phyloP scores from a whole-genome alignment of 2,329 filamentous ascomycete genomes.

The Alternaria rosae region DNA sequence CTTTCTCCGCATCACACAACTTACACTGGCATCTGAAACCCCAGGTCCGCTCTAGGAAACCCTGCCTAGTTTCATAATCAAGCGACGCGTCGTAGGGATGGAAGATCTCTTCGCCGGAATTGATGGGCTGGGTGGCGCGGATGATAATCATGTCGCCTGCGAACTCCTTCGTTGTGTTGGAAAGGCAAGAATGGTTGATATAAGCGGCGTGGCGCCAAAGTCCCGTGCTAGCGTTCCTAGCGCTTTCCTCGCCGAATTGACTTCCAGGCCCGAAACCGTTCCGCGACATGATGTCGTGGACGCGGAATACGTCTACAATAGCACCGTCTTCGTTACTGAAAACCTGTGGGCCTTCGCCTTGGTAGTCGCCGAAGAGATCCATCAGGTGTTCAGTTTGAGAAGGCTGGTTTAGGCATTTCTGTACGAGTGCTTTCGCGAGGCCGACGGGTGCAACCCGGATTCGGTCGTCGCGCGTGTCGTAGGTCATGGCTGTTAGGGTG shows the following conservation, averaged over 20 bases:
- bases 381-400: conserved; percentile 45
- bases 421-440: conserved; percentile 42
- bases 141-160: conserved; percentile 52
- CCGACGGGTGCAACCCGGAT: conserved; percentile 35
- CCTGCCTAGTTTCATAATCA: conserved; percentile 47
- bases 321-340: conserved; percentile 48
- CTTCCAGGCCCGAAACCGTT: conserved; percentile 56
- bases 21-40: conserved; percentile 53
- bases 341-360: conserved; percentile 49
- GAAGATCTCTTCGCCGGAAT: conserved; percentile 33
- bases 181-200: conserved; percentile 56
- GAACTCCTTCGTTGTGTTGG: conserved; percentile 52
- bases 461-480: conserved; percentile 51
- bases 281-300: conserved; percentile 54
- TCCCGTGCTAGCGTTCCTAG: conserved; percentile 40
- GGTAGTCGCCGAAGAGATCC: conserved; percentile 44
- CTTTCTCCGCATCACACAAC: conserved; percentile 49
- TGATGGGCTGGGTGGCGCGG: conserved; percentile 49
- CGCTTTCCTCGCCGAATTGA: conserved; percentile 34
- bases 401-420: conserved; percentile 59
- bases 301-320: conserved; percentile 59
- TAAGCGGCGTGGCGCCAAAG: conserved; percentile 54
- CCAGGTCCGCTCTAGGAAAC: conserved; percentile 44
- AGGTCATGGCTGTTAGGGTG: conserved; percentile 54
- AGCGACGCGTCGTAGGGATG: conserved; percentile 37